A percentile compares a stretch with the other conserved stretches of the same genome.
Conservation (phyloP, 495 filamentous ascomycete genomes). For the Penicillium simplicissimum region DNA sequence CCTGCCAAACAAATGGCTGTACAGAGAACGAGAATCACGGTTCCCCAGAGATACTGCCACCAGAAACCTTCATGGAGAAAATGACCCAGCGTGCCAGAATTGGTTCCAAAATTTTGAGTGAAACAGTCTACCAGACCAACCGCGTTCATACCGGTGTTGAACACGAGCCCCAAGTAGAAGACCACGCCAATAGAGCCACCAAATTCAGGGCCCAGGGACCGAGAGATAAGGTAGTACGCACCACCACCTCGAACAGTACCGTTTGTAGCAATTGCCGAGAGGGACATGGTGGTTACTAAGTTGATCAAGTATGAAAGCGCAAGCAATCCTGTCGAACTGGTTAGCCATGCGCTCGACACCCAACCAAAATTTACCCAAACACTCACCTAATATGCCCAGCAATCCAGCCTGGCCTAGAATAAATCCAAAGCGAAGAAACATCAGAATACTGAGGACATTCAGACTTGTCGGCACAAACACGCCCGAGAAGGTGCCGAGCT, state of each 20-base stretch:
- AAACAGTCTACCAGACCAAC: conserved; percentile 85
- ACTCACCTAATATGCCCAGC: conserved; percentile 74
- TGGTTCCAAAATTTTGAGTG: conserved; percentile 69
- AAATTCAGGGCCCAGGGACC: conserved; percentile 84
- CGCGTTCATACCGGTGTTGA: conserved; percentile 88
- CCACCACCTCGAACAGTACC: conserved; percentile 86
- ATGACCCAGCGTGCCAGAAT: conserved; percentile 58
- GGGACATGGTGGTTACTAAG: conserved; percentile 78
- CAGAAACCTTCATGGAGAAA: conserved; percentile 71
- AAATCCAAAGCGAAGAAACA: conserved; percentile 84
- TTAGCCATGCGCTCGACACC: conserved; percentile 15
- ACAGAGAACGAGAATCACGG: conserved; percentile 69
- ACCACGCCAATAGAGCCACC: conserved; percentile 90
- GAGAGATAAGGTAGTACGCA: conserved; percentile 86
- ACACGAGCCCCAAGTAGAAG: conserved; percentile 80
- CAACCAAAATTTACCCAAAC: neutral
- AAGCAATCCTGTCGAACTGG: conserved; percentile 59
- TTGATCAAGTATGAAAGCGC: conserved; percentile 73
- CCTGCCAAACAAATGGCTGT: conserved; percentile 78
- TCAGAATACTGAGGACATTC: conserved; percentile 90
- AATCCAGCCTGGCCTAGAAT: conserved; percentile 78
- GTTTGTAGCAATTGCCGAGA: conserved; percentile 88
- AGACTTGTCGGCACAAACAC: conserved; percentile 85
- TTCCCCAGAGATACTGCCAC: conserved; percentile 79
- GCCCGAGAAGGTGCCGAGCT: conserved; percentile 73